phyloP scores from a whole-genome alignment of 495 filamentous ascomycete genomes.

The Aspergillus hancockii region DNA sequence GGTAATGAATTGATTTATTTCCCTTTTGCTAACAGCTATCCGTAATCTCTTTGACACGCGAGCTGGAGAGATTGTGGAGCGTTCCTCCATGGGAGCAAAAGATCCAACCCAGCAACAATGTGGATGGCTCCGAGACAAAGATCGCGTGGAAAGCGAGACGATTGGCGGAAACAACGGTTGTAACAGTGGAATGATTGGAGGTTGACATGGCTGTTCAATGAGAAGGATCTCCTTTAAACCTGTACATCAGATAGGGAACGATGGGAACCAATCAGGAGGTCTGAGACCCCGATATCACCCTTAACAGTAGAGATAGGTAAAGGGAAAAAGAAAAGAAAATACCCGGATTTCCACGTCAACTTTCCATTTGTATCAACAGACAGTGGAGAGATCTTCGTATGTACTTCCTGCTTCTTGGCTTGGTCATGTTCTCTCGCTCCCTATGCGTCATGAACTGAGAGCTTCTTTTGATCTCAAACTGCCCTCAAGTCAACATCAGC shows the following conservation, averaged over 20 bases:
- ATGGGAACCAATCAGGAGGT: not conserved
- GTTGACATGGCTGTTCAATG: not conserved
- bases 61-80: not conserved
- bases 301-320: not conserved
- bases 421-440: too few species aligned
- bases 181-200: not conserved
- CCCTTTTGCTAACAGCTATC: not conserved
- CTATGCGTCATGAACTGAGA: too few species aligned
- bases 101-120: not conserved
- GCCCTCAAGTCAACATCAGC: too few species aligned
- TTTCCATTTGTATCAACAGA: not conserved
- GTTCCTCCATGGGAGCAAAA: not conserved
- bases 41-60: not conserved
- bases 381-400: too few species aligned
- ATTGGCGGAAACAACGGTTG: not conserved
- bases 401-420: too few species aligned
- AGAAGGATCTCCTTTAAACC: not conserved
- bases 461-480: too few species aligned
- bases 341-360: not conserved
- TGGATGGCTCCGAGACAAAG: not conserved
- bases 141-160: not conserved
- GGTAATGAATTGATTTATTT: not conserved
- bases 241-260: conserved; percentile 2
- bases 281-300: not conserved
- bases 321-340: not conserved